These are phyloP conservation scores for Coccomyxa sp. DNA, from an alignment of 139 green algal species.

Conservation along the genomic window DNA sequence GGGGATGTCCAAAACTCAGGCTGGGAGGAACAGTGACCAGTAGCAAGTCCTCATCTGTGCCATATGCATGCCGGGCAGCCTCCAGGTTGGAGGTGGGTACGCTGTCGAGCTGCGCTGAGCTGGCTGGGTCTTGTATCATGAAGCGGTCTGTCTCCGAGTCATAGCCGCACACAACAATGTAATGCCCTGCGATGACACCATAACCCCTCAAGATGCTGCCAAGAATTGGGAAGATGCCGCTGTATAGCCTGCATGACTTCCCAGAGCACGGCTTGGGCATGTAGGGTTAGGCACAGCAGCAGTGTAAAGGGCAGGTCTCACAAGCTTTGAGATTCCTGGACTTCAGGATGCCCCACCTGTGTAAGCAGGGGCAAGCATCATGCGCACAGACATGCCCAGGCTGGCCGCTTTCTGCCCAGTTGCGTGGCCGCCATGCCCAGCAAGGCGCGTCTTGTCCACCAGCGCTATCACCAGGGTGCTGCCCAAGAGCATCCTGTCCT, in stretches of 20 bases:
- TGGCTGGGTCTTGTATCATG: slow-evolving; percentile 52
- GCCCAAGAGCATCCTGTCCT: slow-evolving; percentile 32
- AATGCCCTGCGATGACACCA: slow-evolving; percentile 39
- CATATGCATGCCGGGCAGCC: slow-evolving; percentile 48
- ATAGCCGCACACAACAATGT: slow-evolving; percentile 54
- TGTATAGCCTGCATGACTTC: not conserved
- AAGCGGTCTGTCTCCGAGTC: slow-evolving; percentile 34
- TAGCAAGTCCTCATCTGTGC: slow-evolving; percentile 74
- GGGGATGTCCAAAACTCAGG: too few relatives aligned
- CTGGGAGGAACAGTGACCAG: slow-evolving; percentile 26
- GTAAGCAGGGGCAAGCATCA: slow-evolving; percentile 19
- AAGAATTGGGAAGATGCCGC: too few relatives aligned
- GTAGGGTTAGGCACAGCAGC: not conserved
- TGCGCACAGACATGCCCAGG: not conserved
- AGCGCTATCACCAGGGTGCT: slow-evolving; percentile 67
- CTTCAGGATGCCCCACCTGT: slow-evolving; percentile 8
- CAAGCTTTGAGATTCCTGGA: slow-evolving; percentile 24
- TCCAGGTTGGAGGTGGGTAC: slow-evolving; percentile 40
- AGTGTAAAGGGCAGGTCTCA: too few relatives aligned
- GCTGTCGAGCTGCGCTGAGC: not conserved
- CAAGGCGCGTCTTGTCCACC: slow-evolving; percentile 76
- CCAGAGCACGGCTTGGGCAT: not conserved
- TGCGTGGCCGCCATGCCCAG: not conserved
- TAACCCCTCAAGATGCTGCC: too few relatives aligned
- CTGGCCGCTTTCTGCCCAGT: too few relatives aligned